Conservation (phyloP, 2,329 filamentous ascomycete genomes). For the Pseudogymnoascus sp. region DNA sequence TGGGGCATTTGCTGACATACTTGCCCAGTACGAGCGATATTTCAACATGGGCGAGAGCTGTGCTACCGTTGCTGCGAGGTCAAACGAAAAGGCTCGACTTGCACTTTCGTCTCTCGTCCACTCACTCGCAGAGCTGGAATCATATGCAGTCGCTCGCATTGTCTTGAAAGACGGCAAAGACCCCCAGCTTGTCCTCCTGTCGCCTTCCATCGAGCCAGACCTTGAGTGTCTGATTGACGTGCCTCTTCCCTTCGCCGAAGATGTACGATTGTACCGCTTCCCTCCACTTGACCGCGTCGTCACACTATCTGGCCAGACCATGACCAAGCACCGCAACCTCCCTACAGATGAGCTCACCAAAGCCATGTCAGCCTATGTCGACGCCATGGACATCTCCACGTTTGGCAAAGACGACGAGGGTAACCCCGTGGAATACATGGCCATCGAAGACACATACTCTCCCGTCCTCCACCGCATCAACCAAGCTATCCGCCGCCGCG, state of each 20-base stretch:
- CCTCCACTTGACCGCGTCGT: constrained; percentile 81
- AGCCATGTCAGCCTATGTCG: constrained; percentile 87
- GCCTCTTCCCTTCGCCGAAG: constrained; percentile 87
- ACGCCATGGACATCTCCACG: constrained; percentile 78
- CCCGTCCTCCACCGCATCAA: constrained; percentile 83
- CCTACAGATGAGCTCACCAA: constrained; percentile 65
- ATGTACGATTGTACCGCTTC: constrained; percentile 83
- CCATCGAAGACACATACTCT: constrained; percentile 75
- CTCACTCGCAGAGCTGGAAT: constrained; percentile 75
- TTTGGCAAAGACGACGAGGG: constrained; percentile 69
- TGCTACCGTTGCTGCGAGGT: constrained; percentile 67
- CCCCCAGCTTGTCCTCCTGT: constrained; percentile 69
- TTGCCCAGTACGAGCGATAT: constrained; percentile 65
- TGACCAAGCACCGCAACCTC: constrained; percentile 77
- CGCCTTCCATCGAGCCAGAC: constrained; percentile 69
- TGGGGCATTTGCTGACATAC: constrained; percentile 11
- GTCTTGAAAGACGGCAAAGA: constrained; percentile 78
- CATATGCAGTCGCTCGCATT: constrained; percentile 77
- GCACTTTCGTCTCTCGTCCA: constrained; percentile 85
- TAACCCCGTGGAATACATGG: constrained; percentile 58
- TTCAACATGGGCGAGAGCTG: constrained; percentile 76
- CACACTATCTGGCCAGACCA: constrained; percentile 72
- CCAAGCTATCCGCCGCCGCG: constrained; percentile 75
- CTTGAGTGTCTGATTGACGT: constrained; percentile 84
- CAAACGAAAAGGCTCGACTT: constrained; percentile 73